These are phyloP conservation scores for Phytophthora multivora DNA, from an alignment of 352 stramenopile species.

Conservation along the genomic window DNA sequence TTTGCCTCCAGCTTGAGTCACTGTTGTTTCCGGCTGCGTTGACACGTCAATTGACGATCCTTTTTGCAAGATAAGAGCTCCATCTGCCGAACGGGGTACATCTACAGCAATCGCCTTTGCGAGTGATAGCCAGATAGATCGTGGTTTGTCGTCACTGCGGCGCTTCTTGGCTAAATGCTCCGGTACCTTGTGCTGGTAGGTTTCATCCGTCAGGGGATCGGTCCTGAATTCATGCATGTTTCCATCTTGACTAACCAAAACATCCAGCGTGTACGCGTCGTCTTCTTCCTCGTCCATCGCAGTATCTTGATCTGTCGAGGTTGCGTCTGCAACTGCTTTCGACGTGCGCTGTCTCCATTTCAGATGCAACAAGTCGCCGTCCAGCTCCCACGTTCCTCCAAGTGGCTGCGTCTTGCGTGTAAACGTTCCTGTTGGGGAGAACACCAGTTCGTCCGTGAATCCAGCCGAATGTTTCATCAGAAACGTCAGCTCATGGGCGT, in stretches of 20 bases:
- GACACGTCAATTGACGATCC: slow-evolving; percentile 6
- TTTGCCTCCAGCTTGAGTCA: not conserved
- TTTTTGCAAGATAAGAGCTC: slow-evolving; percentile 37
- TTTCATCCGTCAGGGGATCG: slow-evolving; percentile 62
- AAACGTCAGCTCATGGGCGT: slow-evolving; percentile 81
- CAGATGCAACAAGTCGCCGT: slow-evolving; percentile 82
- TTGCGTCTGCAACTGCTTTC: slow-evolving; percentile 23
- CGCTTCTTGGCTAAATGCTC: slow-evolving; percentile 66
- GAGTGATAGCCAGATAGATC: slow-evolving; percentile 67
- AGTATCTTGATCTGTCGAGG: slow-evolving; percentile 14
- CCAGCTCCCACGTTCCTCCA: slow-evolving; percentile 76
- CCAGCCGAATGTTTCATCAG: slow-evolving; percentile 76
- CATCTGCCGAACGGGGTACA: slow-evolving; percentile 54
- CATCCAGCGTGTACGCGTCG: slow-evolving; percentile 71
- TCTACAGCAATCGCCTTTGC: slow-evolving; percentile 63
- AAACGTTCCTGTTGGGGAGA: slow-evolving; percentile 64
- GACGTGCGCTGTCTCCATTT: slow-evolving; percentile 59
- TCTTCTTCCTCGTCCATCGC: slow-evolving; percentile 43
- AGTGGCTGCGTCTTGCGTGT: slow-evolving; percentile 68
- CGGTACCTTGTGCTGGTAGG: slow-evolving; percentile 63
- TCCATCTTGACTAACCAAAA: slow-evolving; percentile 73
- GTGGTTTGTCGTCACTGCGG: slow-evolving; percentile 41
- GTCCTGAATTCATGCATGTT: slow-evolving; percentile 84
- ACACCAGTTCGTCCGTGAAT: slow-evolving; percentile 78
- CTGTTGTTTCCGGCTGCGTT: slow-evolving; percentile 11